These are phyloP conservation scores for Salix koriyanagi DNA, from an alignment of 345 rosid species.

Conservation along the genomic window DNA sequence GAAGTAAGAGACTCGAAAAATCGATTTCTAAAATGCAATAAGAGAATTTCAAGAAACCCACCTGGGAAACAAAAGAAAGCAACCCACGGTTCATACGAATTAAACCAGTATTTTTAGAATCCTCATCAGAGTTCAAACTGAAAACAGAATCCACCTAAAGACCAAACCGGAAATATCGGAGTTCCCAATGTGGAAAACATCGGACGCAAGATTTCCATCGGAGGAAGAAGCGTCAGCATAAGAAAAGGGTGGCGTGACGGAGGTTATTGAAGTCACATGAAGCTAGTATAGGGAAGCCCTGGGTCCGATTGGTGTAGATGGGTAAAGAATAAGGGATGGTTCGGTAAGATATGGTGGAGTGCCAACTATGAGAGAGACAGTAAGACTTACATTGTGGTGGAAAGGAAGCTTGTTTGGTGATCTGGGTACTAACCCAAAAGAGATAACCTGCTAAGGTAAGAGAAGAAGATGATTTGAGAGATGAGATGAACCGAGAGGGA, in stretches of 20 bases:
- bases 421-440: conserved; percentile 36
- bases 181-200: conserved; percentile 53
- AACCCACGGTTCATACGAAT: conserved; percentile 95
- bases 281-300: conserved; percentile 72
- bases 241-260: conserved; percentile 74
- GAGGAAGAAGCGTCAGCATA: conserved; percentile 87
- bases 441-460: conserved; percentile 19
- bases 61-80: conserved; percentile 70
- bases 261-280: conserved; percentile 69
- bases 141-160: conserved; percentile 76
- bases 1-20: conserved; percentile 65
- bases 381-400: conserved; percentile 75
- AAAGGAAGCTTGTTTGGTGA: conserved; percentile 69
- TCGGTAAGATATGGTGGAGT: conserved; percentile 82
- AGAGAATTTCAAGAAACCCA: conserved; percentile 78
- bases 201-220: conserved; percentile 80
- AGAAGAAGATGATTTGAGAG: too few relatives aligned
- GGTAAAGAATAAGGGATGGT: conserved; percentile 67
- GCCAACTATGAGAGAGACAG: conserved; percentile 69
- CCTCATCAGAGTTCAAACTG: conserved; percentile 68
- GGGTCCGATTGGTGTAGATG: conserved; percentile 60
- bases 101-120: conserved; percentile 61
- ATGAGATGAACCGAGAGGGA: too few relatives aligned
- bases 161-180: conserved; percentile 40
- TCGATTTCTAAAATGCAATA: conserved; percentile 80